Base-by-base conservation (phyloP, 140 eudicot species). In the Stevia rebaudiana region DNA sequence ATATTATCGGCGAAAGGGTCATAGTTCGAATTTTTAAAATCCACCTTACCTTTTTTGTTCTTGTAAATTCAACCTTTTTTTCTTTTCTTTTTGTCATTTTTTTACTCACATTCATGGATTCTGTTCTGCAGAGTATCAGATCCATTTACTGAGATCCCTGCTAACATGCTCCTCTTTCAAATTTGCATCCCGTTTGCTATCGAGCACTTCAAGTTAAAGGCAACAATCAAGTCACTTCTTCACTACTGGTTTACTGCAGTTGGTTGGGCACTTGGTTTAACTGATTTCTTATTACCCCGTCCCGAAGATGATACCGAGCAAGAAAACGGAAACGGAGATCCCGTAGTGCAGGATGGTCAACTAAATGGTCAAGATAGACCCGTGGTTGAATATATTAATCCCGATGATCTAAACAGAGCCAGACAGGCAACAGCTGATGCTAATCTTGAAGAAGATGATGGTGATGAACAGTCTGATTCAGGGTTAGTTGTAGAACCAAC, bases 131-230 rank as follows among this genome's bases (percentile, higher is more conserved):
- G 98, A n/a, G 95, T 91, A 19, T 91, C 96, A 41, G 98, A 91
- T 55, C 98, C 98, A 15, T 91, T 91, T 63, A 91, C 98, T 11
- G 98, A 91, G 71, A 91, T 91, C 50, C 96, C 98, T 65, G 96
- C 96, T 24, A 87, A 87, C 69, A 91, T 91, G 88, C 92, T 91
- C 72, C 95, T 91, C 36, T 91, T 91, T 49, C 98, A 91, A 83
- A 91, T 91, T 44, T 91, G 98, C 85, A 91, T 91, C 51, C 98
- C 98, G 0, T 91, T 91, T 65, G 98, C 98, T 41, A 74, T 84
- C 61, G 98, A 91, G 81, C 98, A 87, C 72, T 91, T 91, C 61
- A 87, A 87, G 76, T 58, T 91, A 39, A 81, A 86, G 42, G 83
- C 84, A 28, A 87, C 95, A 11, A 89, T 91, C 68, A 91, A 87